Conservation (phyloP, 2,329 filamentous ascomycete genomes). For the Plenodomus lindquistii region DNA sequence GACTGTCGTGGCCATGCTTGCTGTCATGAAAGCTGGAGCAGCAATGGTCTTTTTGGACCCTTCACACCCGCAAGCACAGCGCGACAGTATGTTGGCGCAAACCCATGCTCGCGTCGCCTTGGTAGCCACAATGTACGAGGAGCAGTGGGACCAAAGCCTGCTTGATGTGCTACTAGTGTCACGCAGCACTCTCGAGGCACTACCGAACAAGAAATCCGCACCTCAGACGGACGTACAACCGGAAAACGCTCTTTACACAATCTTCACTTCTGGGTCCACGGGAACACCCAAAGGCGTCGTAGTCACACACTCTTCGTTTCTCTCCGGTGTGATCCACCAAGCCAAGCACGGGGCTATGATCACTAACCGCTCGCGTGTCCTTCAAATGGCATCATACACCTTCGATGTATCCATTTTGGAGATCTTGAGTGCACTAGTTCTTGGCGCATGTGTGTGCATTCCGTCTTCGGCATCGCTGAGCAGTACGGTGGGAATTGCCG, state of each 20-base stretch:
- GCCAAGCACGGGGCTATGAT: no score
- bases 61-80: constrained; percentile 28
- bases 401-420: neutral
- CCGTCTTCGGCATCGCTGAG: neutral
- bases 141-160: no score
- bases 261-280: constrained; percentile 60
- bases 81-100: constrained; percentile 33
- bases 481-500: neutral
- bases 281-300: constrained; percentile 62
- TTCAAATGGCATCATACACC: neutral
- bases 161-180: neutral
- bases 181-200: neutral
- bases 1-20: constrained; percentile 44
- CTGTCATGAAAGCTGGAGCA: constrained; percentile 48
- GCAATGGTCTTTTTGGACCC: constrained; percentile 46
- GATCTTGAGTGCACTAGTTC: neutral
- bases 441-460: neutral
- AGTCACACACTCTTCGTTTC: constrained; percentile 62
- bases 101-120: neutral
- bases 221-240: constrained; percentile 49
- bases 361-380: no score
- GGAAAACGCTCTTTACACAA: constrained; percentile 67
- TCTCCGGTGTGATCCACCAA: neutral
- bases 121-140: neutral
- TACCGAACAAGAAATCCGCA: no score